A percentile compares a stretch with the other conserved stretches of the same genome.
phyloP scores from a whole-genome alignment of 306 rosid genomes.

The Medicago arabica region DNA sequence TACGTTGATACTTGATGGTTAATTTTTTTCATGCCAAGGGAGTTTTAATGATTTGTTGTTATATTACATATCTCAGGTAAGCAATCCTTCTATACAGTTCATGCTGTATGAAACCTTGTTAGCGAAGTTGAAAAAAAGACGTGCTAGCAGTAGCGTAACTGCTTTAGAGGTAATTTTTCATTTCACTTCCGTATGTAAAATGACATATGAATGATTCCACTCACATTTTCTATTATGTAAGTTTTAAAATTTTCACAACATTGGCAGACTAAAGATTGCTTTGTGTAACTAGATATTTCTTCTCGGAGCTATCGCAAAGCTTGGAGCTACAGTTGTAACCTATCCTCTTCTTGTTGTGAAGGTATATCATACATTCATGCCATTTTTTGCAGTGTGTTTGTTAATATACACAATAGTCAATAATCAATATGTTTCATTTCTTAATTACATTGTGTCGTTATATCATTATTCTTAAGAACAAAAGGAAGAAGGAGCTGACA shows the following conservation, averaged over 20 bases:
- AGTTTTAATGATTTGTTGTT: conserved; percentile 49
- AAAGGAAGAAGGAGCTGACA: background rate
- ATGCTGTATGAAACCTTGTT: conserved; percentile 95
- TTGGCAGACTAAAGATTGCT: conserved; percentile 39
- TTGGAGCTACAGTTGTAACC: conserved; percentile 93
- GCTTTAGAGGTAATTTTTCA: conserved; percentile 75
- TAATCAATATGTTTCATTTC: background rate
- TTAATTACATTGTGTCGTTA: conserved; percentile 10
- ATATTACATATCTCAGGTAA: conserved; percentile 65
- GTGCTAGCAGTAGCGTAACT: conserved; percentile 57
- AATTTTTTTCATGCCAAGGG: conserved; percentile 39
- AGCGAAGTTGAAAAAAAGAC: conserved; percentile 68
- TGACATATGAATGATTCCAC: background rate
- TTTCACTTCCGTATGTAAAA: conserved; percentile 22
- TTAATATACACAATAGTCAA: conserved; percentile 12
- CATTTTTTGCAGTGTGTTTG: conserved; percentile 13
- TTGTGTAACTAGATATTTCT: conserved; percentile 69
- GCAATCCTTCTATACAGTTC: conserved; percentile 97
- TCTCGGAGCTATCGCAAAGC: conserved; percentile 94
- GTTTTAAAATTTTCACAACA: conserved; percentile 9
- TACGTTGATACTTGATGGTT: conserved; percentile 60
- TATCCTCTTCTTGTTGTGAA: conserved; percentile 95
- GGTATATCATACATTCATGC: conserved; percentile 53
- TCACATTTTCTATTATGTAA: background rate
- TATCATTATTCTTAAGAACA: conserved; percentile 4